Evolutionary conservation across 2,329 filamentous ascomycete genomes (phyloP).

Genomic region (Colletotrichum agaves): DNA sequence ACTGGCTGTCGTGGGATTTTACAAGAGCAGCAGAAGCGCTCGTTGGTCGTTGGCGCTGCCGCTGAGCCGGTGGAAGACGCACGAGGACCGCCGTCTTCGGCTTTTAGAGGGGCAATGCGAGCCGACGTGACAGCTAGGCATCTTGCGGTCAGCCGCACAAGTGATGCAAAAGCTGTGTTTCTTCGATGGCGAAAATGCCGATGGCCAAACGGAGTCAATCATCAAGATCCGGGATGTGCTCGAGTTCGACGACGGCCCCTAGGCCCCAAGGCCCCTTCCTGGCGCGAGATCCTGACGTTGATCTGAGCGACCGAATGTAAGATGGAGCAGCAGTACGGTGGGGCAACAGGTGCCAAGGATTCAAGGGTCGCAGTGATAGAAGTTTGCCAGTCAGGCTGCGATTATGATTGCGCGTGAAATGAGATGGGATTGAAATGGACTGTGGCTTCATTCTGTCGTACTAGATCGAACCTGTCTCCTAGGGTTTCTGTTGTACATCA

Average conservation of each 20-base stretch:
- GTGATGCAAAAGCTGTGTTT: constrained; percentile 6
- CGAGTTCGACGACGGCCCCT: background rate
- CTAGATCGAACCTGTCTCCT: background rate
- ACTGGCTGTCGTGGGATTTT: constrained; percentile 11
- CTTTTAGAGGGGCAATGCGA: background rate
- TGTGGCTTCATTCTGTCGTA: background rate
- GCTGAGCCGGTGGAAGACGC: background rate
- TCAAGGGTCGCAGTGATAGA: constrained; percentile 17
- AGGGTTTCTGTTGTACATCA: background rate
- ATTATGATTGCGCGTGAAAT: constrained; percentile 30
- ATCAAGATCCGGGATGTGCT: background rate
- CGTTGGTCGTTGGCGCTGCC: background rate
- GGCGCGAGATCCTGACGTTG: constrained; percentile 26
- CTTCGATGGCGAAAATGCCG: background rate
- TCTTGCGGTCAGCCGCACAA: constrained; percentile 2
- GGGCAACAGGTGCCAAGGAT: constrained; percentile 36
- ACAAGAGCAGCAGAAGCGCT: background rate
- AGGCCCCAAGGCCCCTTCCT: background rate
- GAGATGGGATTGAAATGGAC: constrained; percentile 27
- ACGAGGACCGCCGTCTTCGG: background rate
- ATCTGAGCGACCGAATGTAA: constrained; percentile 36
- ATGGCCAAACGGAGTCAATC: background rate
- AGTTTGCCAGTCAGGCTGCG: background rate
- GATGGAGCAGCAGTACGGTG: constrained; percentile 34
- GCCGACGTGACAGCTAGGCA: background rate